phyloP scores from a whole-genome alignment of 106 monocot genomes.

The Acorus calamus region DNA sequence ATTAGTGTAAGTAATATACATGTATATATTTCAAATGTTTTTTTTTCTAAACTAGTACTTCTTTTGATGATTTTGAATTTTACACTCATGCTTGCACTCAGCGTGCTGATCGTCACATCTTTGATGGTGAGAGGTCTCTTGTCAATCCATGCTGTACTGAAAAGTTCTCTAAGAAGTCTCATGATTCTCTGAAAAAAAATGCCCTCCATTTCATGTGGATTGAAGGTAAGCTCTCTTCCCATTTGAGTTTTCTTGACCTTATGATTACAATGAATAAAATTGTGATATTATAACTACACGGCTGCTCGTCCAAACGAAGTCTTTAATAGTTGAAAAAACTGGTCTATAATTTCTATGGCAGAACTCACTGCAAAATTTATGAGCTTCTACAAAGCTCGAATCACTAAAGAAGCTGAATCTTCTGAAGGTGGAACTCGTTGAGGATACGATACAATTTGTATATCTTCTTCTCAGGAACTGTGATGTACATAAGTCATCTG shows the following conservation, averaged over 20 bases:
- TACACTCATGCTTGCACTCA: background rate
- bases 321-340: too few species aligned
- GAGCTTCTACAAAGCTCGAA: slow-evolving; percentile 20
- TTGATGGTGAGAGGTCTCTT: background rate
- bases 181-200: background rate
- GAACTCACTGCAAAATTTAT: slow-evolving; percentile 33
- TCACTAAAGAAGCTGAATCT: background rate
- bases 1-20: slow-evolving; percentile 2
- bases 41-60: background rate
- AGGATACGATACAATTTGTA: too few species aligned
- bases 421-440: too few species aligned
- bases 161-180: background rate
- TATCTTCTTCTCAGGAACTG: too few species aligned
- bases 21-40: background rate
- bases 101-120: background rate
- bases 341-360: slow-evolving; percentile 1
- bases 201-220: slow-evolving; percentile 26
- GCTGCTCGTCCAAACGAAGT: too few species aligned
- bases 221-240: slow-evolving; percentile 12
- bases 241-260: too few species aligned
- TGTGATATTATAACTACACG: too few species aligned
- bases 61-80: background rate
- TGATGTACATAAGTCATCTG: too few species aligned
- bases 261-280: too few species aligned
- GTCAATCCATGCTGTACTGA: background rate